A percentile compares a stretch with the other conserved stretches of the same genome.
These are phyloP conservation scores for Ogataea dorogensis DNA, from an alignment of 805 yeast species.

Conservation along the genomic window DNA sequence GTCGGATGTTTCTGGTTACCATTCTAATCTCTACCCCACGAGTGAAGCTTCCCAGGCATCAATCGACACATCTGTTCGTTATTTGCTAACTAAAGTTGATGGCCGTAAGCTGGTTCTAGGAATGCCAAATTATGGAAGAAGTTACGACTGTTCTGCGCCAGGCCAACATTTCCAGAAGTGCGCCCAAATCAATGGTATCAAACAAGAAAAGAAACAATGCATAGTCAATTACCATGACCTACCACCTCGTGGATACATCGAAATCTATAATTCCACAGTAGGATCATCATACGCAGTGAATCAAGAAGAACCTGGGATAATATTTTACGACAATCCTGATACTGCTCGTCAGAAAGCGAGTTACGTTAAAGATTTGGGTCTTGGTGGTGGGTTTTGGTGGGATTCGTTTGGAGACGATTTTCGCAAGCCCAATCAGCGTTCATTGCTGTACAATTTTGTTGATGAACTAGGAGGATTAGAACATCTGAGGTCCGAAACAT, in stretches of 20 bases:
- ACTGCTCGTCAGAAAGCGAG: constrained; percentile 57
- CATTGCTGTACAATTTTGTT: constrained; percentile 48
- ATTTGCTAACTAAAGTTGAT: constrained; percentile 26
- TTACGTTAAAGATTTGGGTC: constrained; percentile 44
- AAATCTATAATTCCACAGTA: constrained; percentile 48
- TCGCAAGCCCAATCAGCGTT: constrained; percentile 31
- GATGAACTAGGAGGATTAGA: constrained; percentile 34
- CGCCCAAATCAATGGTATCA: constrained; percentile 16
- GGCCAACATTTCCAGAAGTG: constrained; percentile 21
- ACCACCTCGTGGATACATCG: constrained; percentile 35
- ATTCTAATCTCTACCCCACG: constrained; percentile 57
- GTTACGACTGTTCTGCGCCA: constrained; percentile 19
- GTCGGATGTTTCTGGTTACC: constrained; percentile 62
- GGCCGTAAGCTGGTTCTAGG: constrained; percentile 64
- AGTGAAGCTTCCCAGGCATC: constrained; percentile 34
- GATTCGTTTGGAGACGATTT: constrained; percentile 76
- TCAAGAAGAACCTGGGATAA: constrained; percentile 36
- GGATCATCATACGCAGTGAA: constrained; percentile 58
- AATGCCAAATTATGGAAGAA: constrained; percentile 80
- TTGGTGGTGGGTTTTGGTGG: constrained; percentile 96
- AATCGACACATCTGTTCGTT: constrained; percentile 43
- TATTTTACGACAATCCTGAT: constrained; percentile 65
- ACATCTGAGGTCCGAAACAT: constrained; percentile 1
- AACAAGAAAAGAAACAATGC: constrained; percentile 22
- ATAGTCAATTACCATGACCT: constrained; percentile 22